These are phyloP conservation scores for Fusarium albosuccineum DNA, from an alignment of 2,329 filamentous ascomycete species.

Conservation along the genomic window DNA sequence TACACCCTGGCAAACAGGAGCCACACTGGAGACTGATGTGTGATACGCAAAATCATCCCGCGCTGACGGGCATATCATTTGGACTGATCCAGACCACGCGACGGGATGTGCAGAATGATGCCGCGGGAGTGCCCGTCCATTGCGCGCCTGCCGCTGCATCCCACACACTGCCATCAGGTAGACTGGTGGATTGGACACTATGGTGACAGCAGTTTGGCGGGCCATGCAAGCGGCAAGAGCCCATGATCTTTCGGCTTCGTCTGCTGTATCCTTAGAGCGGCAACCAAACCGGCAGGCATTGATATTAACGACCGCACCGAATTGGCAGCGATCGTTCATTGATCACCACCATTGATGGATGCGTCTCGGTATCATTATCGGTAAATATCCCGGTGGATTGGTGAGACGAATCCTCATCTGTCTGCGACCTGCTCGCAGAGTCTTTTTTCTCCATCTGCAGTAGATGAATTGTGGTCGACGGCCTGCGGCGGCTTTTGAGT, in stretches of 20 bases:
- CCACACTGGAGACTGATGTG: constrained; percentile 28
- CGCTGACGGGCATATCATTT: constrained; percentile 28
- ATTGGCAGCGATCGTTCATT: constrained; percentile 8
- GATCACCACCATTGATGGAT: background rate
- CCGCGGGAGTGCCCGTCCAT: constrained; percentile 46
- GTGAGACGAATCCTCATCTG: background rate
- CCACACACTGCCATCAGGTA: constrained; percentile 11
- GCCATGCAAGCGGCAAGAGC: constrained; percentile 16
- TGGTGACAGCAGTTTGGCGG: constrained; percentile 29
- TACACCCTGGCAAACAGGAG: constrained; percentile 20
- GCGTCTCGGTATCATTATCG: background rate
- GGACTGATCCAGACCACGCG: constrained; percentile 34
- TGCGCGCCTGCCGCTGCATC: constrained; percentile 46
- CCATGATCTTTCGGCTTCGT: constrained; percentile 32
- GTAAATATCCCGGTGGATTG: background rate
- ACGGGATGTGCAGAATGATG: constrained; percentile 34
- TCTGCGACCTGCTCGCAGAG: background rate
- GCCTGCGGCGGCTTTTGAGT: background rate
- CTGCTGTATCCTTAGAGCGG: constrained; percentile 17
- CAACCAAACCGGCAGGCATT: constrained; percentile 15
- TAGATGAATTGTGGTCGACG: background rate
- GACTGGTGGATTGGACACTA: constrained; percentile 32
- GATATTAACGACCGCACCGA: constrained; percentile 9
- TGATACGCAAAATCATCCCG: constrained; percentile 35
- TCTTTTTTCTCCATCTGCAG: background rate